A percentile compares a stretch with the other conserved stretches of the same genome.
Evolutionary conservation across 768 basidiomycete genomes (phyloP).

Genomic region (Mrakia hoshinonis): DNA sequence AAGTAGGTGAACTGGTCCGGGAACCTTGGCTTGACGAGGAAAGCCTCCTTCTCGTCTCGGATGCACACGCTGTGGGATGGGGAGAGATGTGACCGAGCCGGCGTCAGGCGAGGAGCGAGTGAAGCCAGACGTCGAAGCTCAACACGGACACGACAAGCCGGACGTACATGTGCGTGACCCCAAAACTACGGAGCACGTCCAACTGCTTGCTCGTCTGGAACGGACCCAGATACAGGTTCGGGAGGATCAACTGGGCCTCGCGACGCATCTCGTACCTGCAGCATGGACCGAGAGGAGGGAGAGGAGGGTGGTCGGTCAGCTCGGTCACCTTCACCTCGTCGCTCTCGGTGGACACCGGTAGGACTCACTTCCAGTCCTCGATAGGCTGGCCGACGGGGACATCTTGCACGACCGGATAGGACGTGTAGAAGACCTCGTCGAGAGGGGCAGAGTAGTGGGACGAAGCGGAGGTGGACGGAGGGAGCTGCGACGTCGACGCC

Average conservation of each 20-base stretch:
- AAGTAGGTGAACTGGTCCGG: slow-evolving; percentile 68
- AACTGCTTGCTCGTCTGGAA: slow-evolving; percentile 80
- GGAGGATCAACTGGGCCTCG: slow-evolving; percentile 86
- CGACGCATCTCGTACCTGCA: slow-evolving; percentile 84
- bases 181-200: slow-evolving; percentile 55
- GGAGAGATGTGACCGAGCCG: neutral
- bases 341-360: neutral
- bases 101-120: no score
- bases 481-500: neutral
- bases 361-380: slow-evolving; percentile 22
- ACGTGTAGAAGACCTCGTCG: slow-evolving; percentile 13
- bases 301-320: neutral
- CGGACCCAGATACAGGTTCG: slow-evolving; percentile 72
- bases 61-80: slow-evolving; percentile 61
- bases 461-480: neutral
- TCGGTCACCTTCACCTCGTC: neutral
- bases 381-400: slow-evolving; percentile 21
- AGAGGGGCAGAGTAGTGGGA: neutral
- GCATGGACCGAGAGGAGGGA: neutral
- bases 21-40: slow-evolving; percentile 78
- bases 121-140: neutral
- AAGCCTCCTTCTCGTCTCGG: slow-evolving; percentile 79
- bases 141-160: neutral
- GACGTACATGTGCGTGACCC: slow-evolving; percentile 70
- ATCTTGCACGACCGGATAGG: slow-evolving; percentile 13